phyloP scores from a whole-genome alignment of 2,329 filamentous ascomycete genomes.

The Penicillium sp. region DNA sequence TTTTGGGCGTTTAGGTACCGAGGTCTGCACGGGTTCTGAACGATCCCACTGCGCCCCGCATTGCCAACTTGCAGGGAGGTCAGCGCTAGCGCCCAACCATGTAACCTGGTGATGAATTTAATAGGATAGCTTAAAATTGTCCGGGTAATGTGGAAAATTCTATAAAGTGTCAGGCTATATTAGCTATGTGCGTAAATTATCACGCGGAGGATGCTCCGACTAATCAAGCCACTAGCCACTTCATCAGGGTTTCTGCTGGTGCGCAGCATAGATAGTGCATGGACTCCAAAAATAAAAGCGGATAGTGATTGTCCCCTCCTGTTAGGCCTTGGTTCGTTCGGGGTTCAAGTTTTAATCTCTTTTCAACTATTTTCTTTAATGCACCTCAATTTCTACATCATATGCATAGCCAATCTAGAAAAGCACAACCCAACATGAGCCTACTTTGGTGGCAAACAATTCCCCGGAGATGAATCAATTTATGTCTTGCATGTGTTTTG shows the following conservation, averaged over 20 bases:
- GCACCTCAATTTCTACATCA: neutral
- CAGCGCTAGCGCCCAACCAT: neutral
- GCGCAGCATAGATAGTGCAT: no score
- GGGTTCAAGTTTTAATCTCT: no score
- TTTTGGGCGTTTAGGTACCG: neutral
- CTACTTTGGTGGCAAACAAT: no score
- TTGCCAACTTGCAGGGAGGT: neutral
- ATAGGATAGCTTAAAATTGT: neutral
- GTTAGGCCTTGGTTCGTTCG: no score
- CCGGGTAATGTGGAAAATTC: neutral
- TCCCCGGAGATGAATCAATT: no score
- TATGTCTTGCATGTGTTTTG: no score
- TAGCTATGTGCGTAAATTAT: neutral
- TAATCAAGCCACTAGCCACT: constrained; percentile 5
- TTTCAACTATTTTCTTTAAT: no score
- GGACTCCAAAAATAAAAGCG: rapidly evolving
- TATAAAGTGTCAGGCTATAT: neutral
- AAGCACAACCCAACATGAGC: no score
- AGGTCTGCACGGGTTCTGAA: neutral
- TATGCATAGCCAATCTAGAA: neutral
- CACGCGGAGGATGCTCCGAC: constrained; percentile 16
- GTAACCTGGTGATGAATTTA: neutral
- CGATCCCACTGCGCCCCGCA: neutral
- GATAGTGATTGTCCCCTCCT: no score
- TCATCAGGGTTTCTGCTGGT: neutral